These are phyloP conservation scores for Aspergillus thermomutatus DNA, from an alignment of 2,329 filamentous ascomycete species.

Conservation along the genomic window DNA sequence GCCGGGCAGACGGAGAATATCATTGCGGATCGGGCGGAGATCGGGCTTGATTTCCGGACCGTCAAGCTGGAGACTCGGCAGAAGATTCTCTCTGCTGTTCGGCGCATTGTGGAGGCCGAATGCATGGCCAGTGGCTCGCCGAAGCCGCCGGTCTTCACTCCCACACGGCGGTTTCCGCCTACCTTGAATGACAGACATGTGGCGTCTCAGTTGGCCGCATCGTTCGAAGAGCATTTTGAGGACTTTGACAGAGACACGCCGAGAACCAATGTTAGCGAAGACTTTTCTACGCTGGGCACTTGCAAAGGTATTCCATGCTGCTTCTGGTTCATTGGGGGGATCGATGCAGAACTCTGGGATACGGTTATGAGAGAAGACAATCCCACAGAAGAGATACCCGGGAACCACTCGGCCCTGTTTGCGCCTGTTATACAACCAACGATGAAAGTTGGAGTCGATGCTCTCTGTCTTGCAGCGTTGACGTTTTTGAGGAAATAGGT, in stretches of 20 bases:
- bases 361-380: slow-evolving; percentile 43
- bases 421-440: slow-evolving; percentile 59
- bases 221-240: slow-evolving; percentile 49
- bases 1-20: slow-evolving; percentile 61
- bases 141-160: slow-evolving; percentile 45
- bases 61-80: slow-evolving; percentile 45
- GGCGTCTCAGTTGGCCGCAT: slow-evolving; percentile 42
- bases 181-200: slow-evolving; percentile 50
- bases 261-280: slow-evolving; percentile 48
- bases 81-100: slow-evolving; percentile 46
- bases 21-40: slow-evolving; percentile 53
- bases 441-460: slow-evolving; percentile 51
- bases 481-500: slow-evolving; percentile 32
- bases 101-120: slow-evolving; percentile 57
- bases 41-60: slow-evolving; percentile 55
- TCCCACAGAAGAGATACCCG: slow-evolving; percentile 48
- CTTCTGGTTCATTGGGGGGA: slow-evolving; percentile 58
- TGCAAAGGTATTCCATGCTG: slow-evolving; percentile 48
- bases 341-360: slow-evolving; percentile 51
- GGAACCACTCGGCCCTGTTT: slow-evolving; percentile 60
- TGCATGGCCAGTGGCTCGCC: slow-evolving; percentile 50
- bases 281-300: slow-evolving; percentile 56
- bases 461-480: slow-evolving; percentile 51
- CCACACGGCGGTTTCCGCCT: slow-evolving; percentile 51
- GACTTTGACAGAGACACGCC: slow-evolving; percentile 32